These are phyloP conservation scores for Penicillium waksmanii DNA, from an alignment of 495 filamentous ascomycete species.

Conservation along the genomic window DNA sequence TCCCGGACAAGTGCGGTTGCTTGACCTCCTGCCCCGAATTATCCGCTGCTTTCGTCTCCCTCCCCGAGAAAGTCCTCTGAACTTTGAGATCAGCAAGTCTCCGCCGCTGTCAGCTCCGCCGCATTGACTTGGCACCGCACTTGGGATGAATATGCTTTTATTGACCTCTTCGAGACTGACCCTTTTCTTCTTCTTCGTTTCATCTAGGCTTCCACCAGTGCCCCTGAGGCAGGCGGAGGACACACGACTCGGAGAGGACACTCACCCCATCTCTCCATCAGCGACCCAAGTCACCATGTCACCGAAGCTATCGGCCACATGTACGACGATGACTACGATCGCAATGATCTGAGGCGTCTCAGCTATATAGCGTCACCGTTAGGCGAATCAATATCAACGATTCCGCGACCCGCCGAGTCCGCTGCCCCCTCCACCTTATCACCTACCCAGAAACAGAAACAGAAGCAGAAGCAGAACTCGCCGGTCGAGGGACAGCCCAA, in stretches of 20 bases:
- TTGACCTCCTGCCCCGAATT: background rate
- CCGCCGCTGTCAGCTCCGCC: constrained; percentile 3
- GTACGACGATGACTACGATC: constrained; percentile 84
- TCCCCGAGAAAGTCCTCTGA: background rate
- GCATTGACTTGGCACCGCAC: constrained; percentile 2
- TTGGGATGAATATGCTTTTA: background rate
- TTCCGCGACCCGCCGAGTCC: constrained; percentile 48
- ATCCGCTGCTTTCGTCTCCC: background rate
- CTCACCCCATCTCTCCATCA: constrained; percentile 69
- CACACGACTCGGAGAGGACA: constrained; percentile 63
- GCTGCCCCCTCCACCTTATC: constrained; percentile 37
- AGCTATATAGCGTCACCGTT: constrained; percentile 65
- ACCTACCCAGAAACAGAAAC: no score
- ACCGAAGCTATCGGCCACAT: constrained; percentile 96
- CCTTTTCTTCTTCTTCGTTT: constrained; percentile 3
- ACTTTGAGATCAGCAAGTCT: constrained; percentile 2
- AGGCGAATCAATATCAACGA: constrained; percentile 49
- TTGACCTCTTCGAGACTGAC: background rate
- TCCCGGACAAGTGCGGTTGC: constrained; percentile 3
- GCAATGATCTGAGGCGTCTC: constrained; percentile 61
- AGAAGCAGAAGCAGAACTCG: constrained; percentile 33
- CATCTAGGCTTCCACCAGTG: constrained; percentile 54
- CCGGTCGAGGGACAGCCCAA: constrained; percentile 27
- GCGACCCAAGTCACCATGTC: constrained; percentile 90
- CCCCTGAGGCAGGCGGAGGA: constrained; percentile 57